Evolutionary conservation across 2,329 filamentous ascomycete genomes (phyloP), one percentile per base, ranked within the genome.

Genomic region (Calonectria henricotiae): DNA sequence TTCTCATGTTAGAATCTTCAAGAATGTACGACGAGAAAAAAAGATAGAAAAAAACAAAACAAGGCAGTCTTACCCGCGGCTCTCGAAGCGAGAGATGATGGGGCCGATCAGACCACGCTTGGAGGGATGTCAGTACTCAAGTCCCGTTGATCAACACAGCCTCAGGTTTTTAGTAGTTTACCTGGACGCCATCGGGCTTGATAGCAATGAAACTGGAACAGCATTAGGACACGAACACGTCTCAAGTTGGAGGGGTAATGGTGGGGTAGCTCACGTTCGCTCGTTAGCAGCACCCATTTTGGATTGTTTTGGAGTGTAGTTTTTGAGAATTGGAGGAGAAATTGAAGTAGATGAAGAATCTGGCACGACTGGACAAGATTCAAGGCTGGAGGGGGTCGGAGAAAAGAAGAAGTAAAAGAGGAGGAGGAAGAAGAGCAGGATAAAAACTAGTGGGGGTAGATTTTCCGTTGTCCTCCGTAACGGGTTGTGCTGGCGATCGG

Each of bases 111-210:
- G 94, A 88, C 96, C 96, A 88, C 96, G 96, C 95, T 98, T 83
- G 71, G 46, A 39, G 47, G 41, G 12, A 72, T 76, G 80, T 73
- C 37, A 78, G 70, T 25, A 72, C 13, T 69, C 41, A 43, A 37
- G 32, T 15, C 27, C 27, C n/a, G 41, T 25, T 17, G 32, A 39
- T 7, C 3, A 11, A 58, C 32, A 25, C 51, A 25, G 39, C 32
- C 51, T 20, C 32, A 58, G 51, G 20, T 25, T 39, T n/a, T 58
- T 17, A 62, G 68, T 32, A 62, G 51, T 87, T 79, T 92, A 97
- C 95, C 92, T 98, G 96, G 88, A 98, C 96, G 86, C 96, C 96
- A 88, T 98, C 96, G 81, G 96, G 96, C 95, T 99, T 99, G 91
- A 99, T 94, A 85, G 96, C 96, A 91, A 98, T 98, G 94, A 98